These are phyloP conservation scores for Populus alba DNA, from an alignment of 345 rosid genomes.

Conservation along the genomic window DNA sequence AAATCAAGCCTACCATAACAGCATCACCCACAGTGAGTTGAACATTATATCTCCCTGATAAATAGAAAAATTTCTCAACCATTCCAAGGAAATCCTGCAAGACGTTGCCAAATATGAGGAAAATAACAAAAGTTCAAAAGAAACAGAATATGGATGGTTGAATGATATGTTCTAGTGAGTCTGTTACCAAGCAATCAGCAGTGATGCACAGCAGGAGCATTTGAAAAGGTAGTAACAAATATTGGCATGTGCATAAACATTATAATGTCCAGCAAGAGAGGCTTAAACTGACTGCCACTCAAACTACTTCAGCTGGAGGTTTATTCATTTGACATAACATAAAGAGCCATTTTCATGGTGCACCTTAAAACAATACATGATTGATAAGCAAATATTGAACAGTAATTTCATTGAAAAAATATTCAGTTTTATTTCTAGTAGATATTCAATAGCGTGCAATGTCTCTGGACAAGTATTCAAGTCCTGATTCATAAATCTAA, in stretches of 20 bases:
- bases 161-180: not conserved
- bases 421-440: not conserved
- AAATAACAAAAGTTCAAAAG: not conserved
- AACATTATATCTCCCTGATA: conserved; percentile 81
- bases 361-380: not conserved
- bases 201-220: not conserved
- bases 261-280: not conserved
- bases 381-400: not conserved
- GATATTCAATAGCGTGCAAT: not conserved
- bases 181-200: not conserved
- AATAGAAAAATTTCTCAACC: conserved; percentile 91
- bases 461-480: not conserved
- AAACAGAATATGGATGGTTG: not conserved
- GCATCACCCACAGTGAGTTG: conserved; percentile 91
- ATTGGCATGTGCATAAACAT: not conserved
- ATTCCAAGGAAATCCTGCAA: conserved; percentile 86
- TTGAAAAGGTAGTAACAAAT: not conserved
- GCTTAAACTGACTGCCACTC: not conserved
- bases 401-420: not conserved
- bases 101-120: conserved; percentile 4
- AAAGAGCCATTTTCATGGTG: not conserved
- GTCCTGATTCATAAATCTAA: not conserved
- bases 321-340: not conserved
- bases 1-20: conserved; percentile 65
- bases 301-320: not conserved